Evolutionary conservation across 768 basidiomycete genomes (phyloP).

Genomic region (Rossbeevera mucosa): DNA sequence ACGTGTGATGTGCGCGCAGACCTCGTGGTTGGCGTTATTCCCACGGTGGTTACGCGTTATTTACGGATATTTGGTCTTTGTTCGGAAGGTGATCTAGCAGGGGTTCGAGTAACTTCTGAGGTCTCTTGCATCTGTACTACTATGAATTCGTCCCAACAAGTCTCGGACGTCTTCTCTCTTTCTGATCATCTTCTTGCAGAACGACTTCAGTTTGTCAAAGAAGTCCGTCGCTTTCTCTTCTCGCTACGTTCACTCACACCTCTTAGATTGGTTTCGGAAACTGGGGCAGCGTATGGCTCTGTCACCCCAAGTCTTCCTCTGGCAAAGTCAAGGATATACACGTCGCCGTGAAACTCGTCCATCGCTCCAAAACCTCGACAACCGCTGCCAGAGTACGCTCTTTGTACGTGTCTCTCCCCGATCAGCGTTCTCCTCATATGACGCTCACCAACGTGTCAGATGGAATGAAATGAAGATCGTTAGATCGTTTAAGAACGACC

Average conservation of each 20-base stretch:
- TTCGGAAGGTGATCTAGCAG: constrained; percentile 19
- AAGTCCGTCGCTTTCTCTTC: constrained; percentile 40
- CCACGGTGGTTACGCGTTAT: constrained; percentile 30
- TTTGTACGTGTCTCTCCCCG: constrained; percentile 47
- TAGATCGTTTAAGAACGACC: constrained; percentile 73
- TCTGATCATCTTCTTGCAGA: constrained; percentile 69
- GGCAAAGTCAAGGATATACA: constrained; percentile 44
- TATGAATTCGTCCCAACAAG: constrained; percentile 24
- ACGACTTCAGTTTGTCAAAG: constrained; percentile 69
- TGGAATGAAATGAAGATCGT: constrained; percentile 99
- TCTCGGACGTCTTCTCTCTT: constrained; percentile 65
- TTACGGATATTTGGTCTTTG: constrained; percentile 23
- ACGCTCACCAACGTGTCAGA: constrained; percentile 35
- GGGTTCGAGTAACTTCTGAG: too few species aligned
- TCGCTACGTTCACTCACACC: not conserved
- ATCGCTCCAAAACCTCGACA: constrained; percentile 72
- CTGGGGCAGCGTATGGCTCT: constrained; percentile 90
- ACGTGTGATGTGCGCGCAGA: constrained; percentile 13
- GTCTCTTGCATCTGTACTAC: constrained; percentile 15
- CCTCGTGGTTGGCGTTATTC: constrained; percentile 21
- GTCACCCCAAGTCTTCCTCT: constrained; percentile 51
- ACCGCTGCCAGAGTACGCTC: constrained; percentile 88
- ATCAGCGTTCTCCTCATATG: constrained; percentile 1
- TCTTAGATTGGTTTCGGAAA: constrained; percentile 84
- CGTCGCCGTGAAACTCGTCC: constrained; percentile 92